These are phyloP conservation scores for Herpotrichia juniperi DNA, from an alignment of 2,329 filamentous ascomycete species.

Conservation along the genomic window DNA sequence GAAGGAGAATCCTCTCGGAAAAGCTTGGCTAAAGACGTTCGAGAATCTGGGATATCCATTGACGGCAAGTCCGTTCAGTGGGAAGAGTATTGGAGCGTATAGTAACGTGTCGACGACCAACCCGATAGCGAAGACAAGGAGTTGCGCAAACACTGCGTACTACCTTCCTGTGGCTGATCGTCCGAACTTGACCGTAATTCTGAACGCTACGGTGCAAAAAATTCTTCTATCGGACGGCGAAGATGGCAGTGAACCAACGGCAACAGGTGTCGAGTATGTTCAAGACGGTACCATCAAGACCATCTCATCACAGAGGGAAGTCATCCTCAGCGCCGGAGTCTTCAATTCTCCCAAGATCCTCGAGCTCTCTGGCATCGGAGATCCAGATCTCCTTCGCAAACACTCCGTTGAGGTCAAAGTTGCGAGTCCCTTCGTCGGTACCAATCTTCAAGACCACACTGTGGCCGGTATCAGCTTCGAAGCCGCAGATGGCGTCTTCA, in stretches of 20 bases:
- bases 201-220: constrained; percentile 8
- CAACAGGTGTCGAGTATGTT: constrained; percentile 8
- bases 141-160: constrained; percentile 11
- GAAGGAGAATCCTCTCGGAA: constrained; percentile 9
- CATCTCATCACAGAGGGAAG: constrained; percentile 45
- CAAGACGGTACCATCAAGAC: background rate
- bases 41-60: constrained; percentile 14
- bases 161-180: constrained; percentile 6
- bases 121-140: constrained; percentile 8
- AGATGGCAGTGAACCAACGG: constrained; percentile 1
- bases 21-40: constrained; percentile 21
- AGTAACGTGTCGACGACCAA: constrained; percentile 8
- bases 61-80: constrained; percentile 13
- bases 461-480: constrained; percentile 16
- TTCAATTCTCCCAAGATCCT: constrained; percentile 66
- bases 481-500: constrained; percentile 12
- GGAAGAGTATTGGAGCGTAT: constrained; percentile 16
- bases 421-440: constrained; percentile 18
- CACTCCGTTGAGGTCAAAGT: constrained; percentile 13
- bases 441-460: constrained; percentile 24
- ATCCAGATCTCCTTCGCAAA: constrained; percentile 14
- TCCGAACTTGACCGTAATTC: constrained; percentile 10
- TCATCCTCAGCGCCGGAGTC: constrained; percentile 61
- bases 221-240: constrained; percentile 9
- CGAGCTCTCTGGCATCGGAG: constrained; percentile 65